Evolutionary conservation across 1,284 basidiomycete genomes (phyloP).

Genomic region (Austroboletus novae-zelandiae): DNA sequence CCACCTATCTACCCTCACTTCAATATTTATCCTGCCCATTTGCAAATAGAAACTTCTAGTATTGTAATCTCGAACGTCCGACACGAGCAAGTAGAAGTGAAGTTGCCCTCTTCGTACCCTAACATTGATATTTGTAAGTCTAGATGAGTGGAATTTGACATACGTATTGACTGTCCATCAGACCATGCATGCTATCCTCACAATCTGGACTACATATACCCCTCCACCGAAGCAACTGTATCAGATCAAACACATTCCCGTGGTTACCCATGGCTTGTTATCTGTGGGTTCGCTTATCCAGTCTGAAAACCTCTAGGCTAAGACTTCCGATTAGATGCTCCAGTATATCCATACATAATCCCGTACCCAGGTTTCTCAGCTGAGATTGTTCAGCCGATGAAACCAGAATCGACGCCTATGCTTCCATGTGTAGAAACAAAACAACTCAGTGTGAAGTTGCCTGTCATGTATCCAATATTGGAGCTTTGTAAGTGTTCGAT

Average conservation of each 20-base stretch:
- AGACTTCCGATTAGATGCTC: constrained; percentile 14
- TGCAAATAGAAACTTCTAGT: constrained; percentile 4
- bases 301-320: not conserved
- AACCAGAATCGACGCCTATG: not conserved
- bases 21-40: constrained; percentile 27
- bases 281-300: constrained; percentile 19
- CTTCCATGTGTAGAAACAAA: not conserved
- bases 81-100: constrained; percentile 7
- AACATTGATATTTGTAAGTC: constrained; percentile 24
- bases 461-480: constrained; percentile 18
- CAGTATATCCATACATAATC: constrained; percentile 23
- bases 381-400: constrained; percentile 5
- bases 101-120: constrained; percentile 13
- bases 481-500: constrained; percentile 21
- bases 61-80: not conserved
- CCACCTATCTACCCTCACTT: constrained; percentile 30
- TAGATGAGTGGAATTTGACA: not conserved
- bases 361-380: constrained; percentile 16
- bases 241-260: not conserved
- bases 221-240: not conserved
- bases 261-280: constrained; percentile 24
- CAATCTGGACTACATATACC: constrained; percentile 23
- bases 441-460: constrained; percentile 12
- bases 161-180: constrained; percentile 7
- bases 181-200: constrained; percentile 23